Base-by-base conservation (phyloP, 805 yeast genomes). In the Sporopachydermia lactativora region DNA sequence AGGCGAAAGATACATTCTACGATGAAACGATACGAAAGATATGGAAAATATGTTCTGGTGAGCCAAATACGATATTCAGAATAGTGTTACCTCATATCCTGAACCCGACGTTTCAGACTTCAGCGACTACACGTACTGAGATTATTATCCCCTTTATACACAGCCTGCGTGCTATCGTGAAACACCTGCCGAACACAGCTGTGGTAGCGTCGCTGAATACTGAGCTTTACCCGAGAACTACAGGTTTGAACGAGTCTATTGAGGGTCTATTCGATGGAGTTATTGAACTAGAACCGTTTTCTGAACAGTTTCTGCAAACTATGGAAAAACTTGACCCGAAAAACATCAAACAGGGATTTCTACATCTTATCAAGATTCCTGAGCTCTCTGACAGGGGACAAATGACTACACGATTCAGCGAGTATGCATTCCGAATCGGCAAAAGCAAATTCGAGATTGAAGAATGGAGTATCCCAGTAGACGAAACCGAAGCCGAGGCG, bases 401-500 rank as follows among this genome's bases (percentile, higher is more conserved):
- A 49, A 88, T 86, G 95, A 73, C 74, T 47, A 70, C 75, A 1
- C 71, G 75, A 42, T 66, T 67, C 43, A 78, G 81, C 44, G 96
- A 88, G 58, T 79, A 73, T 57, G 85, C 95, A 3, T 89, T 88
- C 61, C 77, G 78, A 53, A 83, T 85, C 48, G 89, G 95, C 11
- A 71, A 81, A 46, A 75, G 76, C 57, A 76, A 71, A 50, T 85
- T 89, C 54, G 95, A 83, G 52, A 79, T 92, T 41, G 89, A 83
- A 48, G 84, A 78, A 52, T 92, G 96, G 95, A 84, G 95, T n/a
- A 92, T 92, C 39, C 97, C 98, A 0, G 95, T 89, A 2, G 96
- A 86, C 43, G 94, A 81, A 43, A 81, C 68, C n/a, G 79, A 68
- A 13, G 70, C 62, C 3, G 62, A 57, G 52, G 19, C 19, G 34